A percentile compares a stretch with the other conserved stretches of the same genome.
Conservation (phyloP, 2,329 filamentous ascomycete genomes). For the Colletotrichum filicis region DNA sequence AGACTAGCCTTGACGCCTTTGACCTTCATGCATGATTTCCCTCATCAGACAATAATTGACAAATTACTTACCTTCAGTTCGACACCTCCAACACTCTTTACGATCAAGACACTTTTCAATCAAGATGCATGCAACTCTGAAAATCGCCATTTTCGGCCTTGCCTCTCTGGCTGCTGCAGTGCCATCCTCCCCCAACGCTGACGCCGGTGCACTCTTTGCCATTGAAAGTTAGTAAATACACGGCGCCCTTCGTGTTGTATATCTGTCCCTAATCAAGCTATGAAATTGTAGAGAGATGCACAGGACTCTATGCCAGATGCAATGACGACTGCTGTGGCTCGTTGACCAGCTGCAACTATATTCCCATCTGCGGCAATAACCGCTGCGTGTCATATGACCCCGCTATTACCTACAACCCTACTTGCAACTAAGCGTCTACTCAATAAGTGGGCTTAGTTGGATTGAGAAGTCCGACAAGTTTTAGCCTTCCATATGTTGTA, state of each 20-base stretch:
- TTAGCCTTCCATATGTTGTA: too few relatives aligned
- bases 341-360: neutral
- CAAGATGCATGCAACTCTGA: neutral
- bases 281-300: conserved; percentile 1
- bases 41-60: neutral
- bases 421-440: neutral
- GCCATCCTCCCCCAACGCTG: neutral
- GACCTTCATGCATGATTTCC: neutral
- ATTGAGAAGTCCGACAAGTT: too few relatives aligned
- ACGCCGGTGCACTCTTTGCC: conserved; percentile 1
- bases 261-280: neutral
- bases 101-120: neutral
- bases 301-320: neutral
- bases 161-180: neutral
- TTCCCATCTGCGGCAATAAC: neutral
- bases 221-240: neutral
- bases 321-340: conserved; percentile 10
- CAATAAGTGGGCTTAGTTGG: neutral
- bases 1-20: neutral
- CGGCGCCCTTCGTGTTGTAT: neutral
- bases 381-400: conserved; percentile 15
- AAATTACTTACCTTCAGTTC: neutral
- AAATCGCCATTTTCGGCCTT: neutral
- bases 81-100: neutral
- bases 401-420: neutral